A percentile compares a stretch with the other conserved stretches of the same genome.
phyloP scores from a whole-genome alignment of 805 yeast genomes.

The Teunomyces tritomae region DNA sequence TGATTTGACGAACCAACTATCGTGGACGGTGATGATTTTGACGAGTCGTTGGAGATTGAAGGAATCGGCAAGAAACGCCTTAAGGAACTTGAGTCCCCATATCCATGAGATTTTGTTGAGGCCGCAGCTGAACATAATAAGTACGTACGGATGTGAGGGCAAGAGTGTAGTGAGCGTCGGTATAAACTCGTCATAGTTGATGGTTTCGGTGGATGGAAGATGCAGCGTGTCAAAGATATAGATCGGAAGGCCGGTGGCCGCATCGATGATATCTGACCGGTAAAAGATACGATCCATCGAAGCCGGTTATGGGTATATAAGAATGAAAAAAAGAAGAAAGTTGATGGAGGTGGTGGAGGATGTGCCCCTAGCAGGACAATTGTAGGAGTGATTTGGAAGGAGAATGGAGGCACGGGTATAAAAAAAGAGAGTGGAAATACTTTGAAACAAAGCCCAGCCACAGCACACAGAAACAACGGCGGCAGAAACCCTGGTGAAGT shows the following conservation, averaged over 20 bases:
- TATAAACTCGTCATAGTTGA: conserved; percentile 50
- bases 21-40: conserved; percentile 80
- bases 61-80: conserved; percentile 54
- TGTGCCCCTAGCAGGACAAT: too few species aligned
- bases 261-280: conserved; percentile 62
- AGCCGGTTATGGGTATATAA: not conserved
- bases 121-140: conserved; percentile 82
- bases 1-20: conserved; percentile 83
- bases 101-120: conserved; percentile 65
- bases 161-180: conserved; percentile 53
- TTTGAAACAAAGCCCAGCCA: too few species aligned
- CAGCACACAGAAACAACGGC: not conserved
- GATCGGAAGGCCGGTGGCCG: conserved; percentile 64
- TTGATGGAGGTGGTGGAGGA: too few species aligned
- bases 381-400: not conserved
- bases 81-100: conserved; percentile 58
- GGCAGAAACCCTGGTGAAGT: not conserved
- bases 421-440: not conserved
- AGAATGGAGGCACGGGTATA: not conserved
- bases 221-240: conserved; percentile 82
- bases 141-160: conserved; percentile 61
- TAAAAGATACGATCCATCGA: conserved; percentile 49
- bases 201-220: conserved; percentile 57
- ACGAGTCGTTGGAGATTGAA: conserved; percentile 48
- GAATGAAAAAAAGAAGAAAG: too few species aligned